A percentile compares a stretch with the other conserved stretches of the same genome.
Conservation (phyloP, 2,329 filamentous ascomycete genomes). For the Arthroderma uncinatum region DNA sequence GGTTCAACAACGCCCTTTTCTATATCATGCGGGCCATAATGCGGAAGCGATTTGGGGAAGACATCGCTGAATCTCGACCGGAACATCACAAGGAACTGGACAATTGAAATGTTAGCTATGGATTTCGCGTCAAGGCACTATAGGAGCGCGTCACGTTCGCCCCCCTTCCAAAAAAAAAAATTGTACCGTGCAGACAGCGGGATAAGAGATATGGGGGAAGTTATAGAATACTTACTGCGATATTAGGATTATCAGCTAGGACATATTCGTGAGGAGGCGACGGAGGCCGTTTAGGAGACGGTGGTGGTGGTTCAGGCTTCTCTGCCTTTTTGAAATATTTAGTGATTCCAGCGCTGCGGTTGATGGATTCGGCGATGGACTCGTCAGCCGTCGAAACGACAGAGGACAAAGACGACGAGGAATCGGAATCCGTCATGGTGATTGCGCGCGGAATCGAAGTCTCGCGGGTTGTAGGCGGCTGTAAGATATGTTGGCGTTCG, state of each 20-base stretch:
- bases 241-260: constrained; percentile 79
- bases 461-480: constrained; percentile 22
- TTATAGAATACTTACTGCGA: constrained; percentile 59
- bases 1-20: constrained; percentile 72
- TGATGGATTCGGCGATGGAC: constrained; percentile 29
- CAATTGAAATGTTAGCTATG: constrained; percentile 25
- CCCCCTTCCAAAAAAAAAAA: neutral
- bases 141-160: neutral
- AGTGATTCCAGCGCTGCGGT: constrained; percentile 33
- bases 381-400: constrained; percentile 51
- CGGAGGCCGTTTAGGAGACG: constrained; percentile 65
- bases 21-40: constrained; percentile 91
- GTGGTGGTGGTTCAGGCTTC: constrained; percentile 51
- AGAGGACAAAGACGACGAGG: constrained; percentile 46
- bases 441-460: constrained; percentile 16
- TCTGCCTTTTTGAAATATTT: constrained; percentile 47
- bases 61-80: constrained; percentile 82
- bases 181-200: neutral
- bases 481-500: constrained; percentile 20
- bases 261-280: constrained; percentile 87
- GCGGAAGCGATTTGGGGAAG: constrained; percentile 74
- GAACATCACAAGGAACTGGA: constrained; percentile 95
- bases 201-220: neutral
- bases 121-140: constrained; percentile 3
- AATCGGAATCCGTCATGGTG: constrained; percentile 42